These are phyloP conservation scores for Fusarium sp. DNA, from an alignment of 2,329 filamentous ascomycete species.

Conservation along the genomic window DNA sequence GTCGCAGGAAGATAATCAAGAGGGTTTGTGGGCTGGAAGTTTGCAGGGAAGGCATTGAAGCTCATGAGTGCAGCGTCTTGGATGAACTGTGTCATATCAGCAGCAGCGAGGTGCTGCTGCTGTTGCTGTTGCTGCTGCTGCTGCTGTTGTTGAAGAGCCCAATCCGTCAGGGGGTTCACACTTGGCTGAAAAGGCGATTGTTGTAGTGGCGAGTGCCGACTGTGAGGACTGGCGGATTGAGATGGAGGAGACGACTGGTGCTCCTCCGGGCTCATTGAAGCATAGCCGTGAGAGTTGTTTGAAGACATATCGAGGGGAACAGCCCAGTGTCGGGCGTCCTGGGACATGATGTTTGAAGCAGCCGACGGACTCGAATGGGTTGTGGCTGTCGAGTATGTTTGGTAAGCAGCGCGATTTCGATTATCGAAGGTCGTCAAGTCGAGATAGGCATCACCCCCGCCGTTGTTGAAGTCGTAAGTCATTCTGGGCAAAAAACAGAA, in stretches of 20 bases:
- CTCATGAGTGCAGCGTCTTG: constrained; percentile 69
- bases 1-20: constrained; percentile 73
- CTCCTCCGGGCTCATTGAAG: constrained; percentile 65
- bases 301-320: constrained; percentile 66
- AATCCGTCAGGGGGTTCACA: constrained; percentile 69
- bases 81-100: constrained; percentile 66
- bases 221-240: constrained; percentile 64
- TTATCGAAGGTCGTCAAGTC: constrained; percentile 70
- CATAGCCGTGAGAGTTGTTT: constrained; percentile 57
- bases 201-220: constrained; percentile 63
- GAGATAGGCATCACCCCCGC: constrained; percentile 69
- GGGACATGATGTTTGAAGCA: constrained; percentile 52
- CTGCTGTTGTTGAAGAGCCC: constrained; percentile 69
- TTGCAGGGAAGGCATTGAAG: constrained; percentile 65
- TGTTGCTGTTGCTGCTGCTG: constrained; percentile 51
- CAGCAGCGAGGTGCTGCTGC: constrained; percentile 54
- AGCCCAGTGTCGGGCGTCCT: constrained; percentile 59
- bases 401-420: constrained; percentile 64
- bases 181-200: constrained; percentile 67
- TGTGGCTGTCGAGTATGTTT: constrained; percentile 46
- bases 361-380: constrained; percentile 51
- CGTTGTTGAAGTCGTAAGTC: constrained; percentile 72
- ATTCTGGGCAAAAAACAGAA: constrained; percentile 56
- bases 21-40: constrained; percentile 66
- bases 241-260: constrained; percentile 63